Evolutionary conservation across 2,329 filamentous ascomycete species (phyloP), one percentile per base, ranked within the genome.

Genomic region (Cryphonectria naterciae): DNA sequence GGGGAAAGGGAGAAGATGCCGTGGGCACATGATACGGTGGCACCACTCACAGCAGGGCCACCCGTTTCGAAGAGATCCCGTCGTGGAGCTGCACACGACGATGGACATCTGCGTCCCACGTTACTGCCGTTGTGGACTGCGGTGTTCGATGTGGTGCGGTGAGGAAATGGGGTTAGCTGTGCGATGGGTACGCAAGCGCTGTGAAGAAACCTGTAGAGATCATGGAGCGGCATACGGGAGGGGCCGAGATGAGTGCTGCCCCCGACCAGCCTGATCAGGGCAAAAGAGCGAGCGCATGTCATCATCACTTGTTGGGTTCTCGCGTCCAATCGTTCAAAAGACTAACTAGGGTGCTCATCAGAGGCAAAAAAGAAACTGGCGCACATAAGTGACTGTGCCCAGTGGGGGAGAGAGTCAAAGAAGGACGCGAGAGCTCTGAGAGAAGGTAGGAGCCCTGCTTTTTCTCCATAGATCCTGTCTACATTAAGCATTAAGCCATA

Each of bases 401-500:
- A 10, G 37, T 39, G 17, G 17, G 7, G 43, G 41, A 37, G 28
- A 28, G 46, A 46, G 43, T 43, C n/a, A 19, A 19, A 39, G n/a
- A 43, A 54, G 22, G 35, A 17, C 7, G 49, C 39, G 60, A 65
- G n/a, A 52, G 11, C 39, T 35, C 35, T 62, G 39, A 25, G 15
- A 58, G 37, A 58, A 37, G 25, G 56, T 52, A 32, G 64, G 61
- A 64, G 70, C 58, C 66, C 61, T 67, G 68, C 68, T 60, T 58
- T 62, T 60, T 49, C 25, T 62, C 65, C 64, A 70, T 61, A 67
- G 70, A 70, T 67, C 68, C 70, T 70, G 70, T 72, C 70, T 70
- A 72, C 37, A 72, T 70, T 70, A 72, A 58, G 70, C 70, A 72
- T 70, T 72, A 72, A 63, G 52, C 46, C 46, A 3, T 32, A 32